Conservation (phyloP, 257 asterid species). For the Scutellaria barbata region DNA sequence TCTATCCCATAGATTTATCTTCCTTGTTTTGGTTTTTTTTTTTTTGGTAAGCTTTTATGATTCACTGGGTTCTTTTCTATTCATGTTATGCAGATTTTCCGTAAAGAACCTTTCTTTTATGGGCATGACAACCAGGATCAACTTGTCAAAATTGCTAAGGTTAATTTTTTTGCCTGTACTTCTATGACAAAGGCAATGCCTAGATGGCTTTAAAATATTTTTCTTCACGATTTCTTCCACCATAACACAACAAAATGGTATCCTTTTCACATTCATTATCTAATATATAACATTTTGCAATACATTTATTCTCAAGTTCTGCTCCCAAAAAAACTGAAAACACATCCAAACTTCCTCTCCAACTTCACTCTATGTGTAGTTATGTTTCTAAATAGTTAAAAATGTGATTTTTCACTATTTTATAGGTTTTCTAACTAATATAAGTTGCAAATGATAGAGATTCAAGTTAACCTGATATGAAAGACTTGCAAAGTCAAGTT, state of each 20-base stretch:
- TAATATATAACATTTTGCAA: not conserved
- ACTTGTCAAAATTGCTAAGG: slow-evolving; percentile 96
- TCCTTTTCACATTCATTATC: not conserved
- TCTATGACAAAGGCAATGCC: not conserved
- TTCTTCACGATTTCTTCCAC: not conserved
- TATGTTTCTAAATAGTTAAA: slow-evolving; percentile 3
- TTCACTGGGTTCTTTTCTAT: not conserved
- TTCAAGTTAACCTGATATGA: not conserved
- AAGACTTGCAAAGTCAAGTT: slow-evolving; percentile 1
- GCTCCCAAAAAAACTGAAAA: not conserved
- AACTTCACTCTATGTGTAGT: not conserved
- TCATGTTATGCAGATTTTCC: slow-evolving; percentile 65
- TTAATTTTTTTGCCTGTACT: slow-evolving; percentile 23
- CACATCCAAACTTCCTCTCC: not conserved
- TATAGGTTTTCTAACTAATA: not conserved
- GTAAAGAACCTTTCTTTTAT: slow-evolving; percentile 97
- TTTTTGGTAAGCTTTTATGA: not conserved
- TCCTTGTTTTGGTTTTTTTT: not conserved
- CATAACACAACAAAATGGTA: not conserved
- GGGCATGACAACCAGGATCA: slow-evolving; percentile 99
- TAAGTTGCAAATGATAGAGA: slow-evolving; percentile 2
- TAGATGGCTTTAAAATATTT: not conserved
- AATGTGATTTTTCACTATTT: slow-evolving; percentile 21
- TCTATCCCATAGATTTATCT: not conserved
- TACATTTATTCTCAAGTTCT: not conserved